Evolutionary conservation across 305 asterid species (phyloP), one percentile per base, ranked within the genome.

Genomic region (Rubia peregrina): DNA sequence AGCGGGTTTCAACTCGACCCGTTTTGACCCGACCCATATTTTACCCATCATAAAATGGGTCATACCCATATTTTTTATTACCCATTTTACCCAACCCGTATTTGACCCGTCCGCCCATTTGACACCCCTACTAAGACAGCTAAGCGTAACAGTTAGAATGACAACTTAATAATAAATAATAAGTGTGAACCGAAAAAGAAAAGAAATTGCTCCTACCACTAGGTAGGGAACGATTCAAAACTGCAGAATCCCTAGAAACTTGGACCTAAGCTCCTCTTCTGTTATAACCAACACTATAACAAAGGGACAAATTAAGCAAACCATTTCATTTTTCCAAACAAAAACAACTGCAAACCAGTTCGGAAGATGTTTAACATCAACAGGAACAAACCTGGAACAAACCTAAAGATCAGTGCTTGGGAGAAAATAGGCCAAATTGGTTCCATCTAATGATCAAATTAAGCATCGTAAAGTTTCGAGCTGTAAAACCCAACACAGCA

Each of bases 301-400:
- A 36, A 38, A 2, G 19, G 12, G 12, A 3, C 16, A 16, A 74
- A 22, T 24, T 60, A 26, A 13, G 33, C 53, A 59, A 61, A 36
- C 40, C 56, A 74, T 41, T 41, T 36, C 40, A 41, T 38, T 73
- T 65, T 26, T 41, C 46, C 65, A 64, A 12, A 36, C 43, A 22
- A 30, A n/a, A 26, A 65, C 43, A 48, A 40, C 65, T 21, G 19
- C 17, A 0, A 43, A 30, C 55, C 57, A 51, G 57, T 51, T 51
- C 14, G 22, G 21, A 16, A 51, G 22, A 51, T 16, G 8, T 16
- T 17, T 17, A 51, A 17, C 57, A 51, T 51, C 9, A 4, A 51
- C 22, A 51, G 21, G 1, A 49, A 16, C 57, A 49, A 49, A 63
- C 24, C 67, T 63, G 22, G 1, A 51, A 17, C 57, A 51, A 17